These are phyloP conservation scores for Botrytis elliptica DNA, from an alignment of 2,329 filamentous ascomycete genomes.

Conservation along the genomic window DNA sequence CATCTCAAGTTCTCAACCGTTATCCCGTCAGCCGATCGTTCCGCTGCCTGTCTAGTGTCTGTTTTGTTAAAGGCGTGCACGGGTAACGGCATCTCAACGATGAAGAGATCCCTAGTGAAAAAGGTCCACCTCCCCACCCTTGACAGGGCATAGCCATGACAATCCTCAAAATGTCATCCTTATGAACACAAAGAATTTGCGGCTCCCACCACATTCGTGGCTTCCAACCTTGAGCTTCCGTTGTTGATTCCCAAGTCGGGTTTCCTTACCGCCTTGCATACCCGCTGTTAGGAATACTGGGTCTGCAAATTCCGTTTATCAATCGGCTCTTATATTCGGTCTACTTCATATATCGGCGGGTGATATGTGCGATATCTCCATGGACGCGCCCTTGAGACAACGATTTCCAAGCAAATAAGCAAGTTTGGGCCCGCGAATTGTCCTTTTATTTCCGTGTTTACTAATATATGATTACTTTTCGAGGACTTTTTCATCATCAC, in stretches of 20 bases:
- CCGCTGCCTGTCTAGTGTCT: slow-evolving; percentile 3
- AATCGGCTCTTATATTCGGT: background rate
- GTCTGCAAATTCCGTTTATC: background rate
- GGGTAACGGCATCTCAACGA: background rate
- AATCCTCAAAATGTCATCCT: background rate
- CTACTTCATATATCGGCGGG: background rate
- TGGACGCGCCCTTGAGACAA: slow-evolving; percentile 2
- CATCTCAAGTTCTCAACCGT: background rate
- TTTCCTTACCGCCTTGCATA: slow-evolving; percentile 7
- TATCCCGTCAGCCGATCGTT: background rate
- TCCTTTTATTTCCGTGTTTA: background rate
- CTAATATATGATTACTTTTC: background rate
- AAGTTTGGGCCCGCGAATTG: background rate
- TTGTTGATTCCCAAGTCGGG: background rate
- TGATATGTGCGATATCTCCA: background rate
- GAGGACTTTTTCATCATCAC: background rate
- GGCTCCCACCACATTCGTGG: background rate
- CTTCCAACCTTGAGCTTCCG: background rate
- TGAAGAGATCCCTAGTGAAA: background rate
- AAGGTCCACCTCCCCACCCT: background rate
- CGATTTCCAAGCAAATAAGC: background rate
- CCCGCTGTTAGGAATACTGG: background rate
- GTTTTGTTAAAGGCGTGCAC: background rate
- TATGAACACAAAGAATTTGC: background rate
- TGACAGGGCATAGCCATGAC: background rate